phyloP scores from a whole-genome alignment of 2,329 filamentous ascomycete species.

The Diplocarpon rosae region DNA sequence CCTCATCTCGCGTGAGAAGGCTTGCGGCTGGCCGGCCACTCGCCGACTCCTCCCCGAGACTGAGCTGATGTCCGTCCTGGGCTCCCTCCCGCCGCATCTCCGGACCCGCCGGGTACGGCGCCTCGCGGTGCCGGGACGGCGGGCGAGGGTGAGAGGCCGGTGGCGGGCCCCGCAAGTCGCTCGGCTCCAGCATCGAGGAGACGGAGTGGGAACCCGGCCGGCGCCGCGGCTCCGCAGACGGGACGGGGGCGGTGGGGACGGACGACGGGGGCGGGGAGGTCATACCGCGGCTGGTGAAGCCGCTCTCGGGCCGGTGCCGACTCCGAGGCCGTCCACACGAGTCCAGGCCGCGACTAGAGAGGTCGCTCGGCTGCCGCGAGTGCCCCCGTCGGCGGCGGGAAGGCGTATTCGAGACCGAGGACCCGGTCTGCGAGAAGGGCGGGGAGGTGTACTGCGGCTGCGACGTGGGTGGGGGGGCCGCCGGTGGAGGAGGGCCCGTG shows the following conservation, averaged over 20 bases:
- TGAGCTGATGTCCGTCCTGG: too few species aligned
- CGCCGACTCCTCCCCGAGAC: conserved; percentile 1
- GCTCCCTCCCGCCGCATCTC: conserved; percentile 22
- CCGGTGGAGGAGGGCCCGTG: conserved; percentile 41
- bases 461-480: conserved; percentile 35
- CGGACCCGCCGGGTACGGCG: conserved; percentile 21
- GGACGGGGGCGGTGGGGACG: conserved; percentile 1
- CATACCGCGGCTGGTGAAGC: conserved; percentile 16
- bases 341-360: conserved; percentile 30
- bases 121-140: conserved; percentile 17
- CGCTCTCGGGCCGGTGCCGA: conserved; percentile 28
- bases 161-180: conserved; percentile 16
- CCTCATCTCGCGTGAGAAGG: conserved; percentile 25
- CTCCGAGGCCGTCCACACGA: conserved; percentile 31
- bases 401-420: conserved; percentile 41
- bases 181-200: conserved; percentile 24
- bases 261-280: conserved; percentile 20
- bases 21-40: conserved; percentile 6
- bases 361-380: conserved; percentile 53
- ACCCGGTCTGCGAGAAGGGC: conserved; percentile 42
- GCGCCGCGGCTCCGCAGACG: conserved; percentile 14
- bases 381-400: conserved; percentile 46
- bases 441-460: conserved; percentile 40
- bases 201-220: conserved; percentile 23
- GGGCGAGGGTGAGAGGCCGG: conserved; percentile 13